Evolutionary conservation across 768 basidiomycete genomes (phyloP), one percentile per base, ranked within the genome.

Genomic region (Suillus spraguei): DNA sequence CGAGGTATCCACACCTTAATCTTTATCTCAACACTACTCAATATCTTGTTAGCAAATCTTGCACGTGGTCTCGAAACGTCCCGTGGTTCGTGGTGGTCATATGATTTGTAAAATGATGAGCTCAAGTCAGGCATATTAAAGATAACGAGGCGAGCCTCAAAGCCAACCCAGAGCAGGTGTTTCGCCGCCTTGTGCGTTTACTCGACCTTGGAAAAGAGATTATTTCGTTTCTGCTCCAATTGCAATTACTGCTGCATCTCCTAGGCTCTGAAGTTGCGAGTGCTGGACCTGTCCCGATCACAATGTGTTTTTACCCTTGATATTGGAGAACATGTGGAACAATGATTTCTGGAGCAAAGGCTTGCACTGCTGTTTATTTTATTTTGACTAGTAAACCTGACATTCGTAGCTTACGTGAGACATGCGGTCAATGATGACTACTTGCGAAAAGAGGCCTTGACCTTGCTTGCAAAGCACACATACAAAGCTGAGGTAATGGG

Each of bases 401-500:
- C 41, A 24, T 33, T 2, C 1, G 24, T 50, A 73, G 72, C 66
- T 20, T 72, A 72, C 35, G 53, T 74, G 35, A 66, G 54, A 4
- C 47, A 64, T 7, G 59, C 65, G 1, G 50, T 41, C 13, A 72
- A 73, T 55, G 54, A 22, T 17, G 66, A 62, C 54, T 74, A 65
- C 16, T 38, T 68, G 24, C 72, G 72, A 14, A 72, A 73, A 49
- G 63, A 58, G 17, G 63, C 72, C 2, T 33, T 74, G 13, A 58
- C 58, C 41, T 65, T 17, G 28, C 65, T 73, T 7, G 14, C 59
- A 1, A 16, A 55, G 7, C 44, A 22, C 9, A 14, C 13, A 10
- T 59, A 70, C n/a, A 72, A 66, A 52, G 56, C 66, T 13, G 72
- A 74, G 8, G 67, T 74, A 17, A 61, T 70, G 58, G 66, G 68